Evolutionary conservation across 2,329 filamentous ascomycete species (phyloP), one percentile per base, ranked within the genome.

Genomic region (Pyrenophora graminea): DNA sequence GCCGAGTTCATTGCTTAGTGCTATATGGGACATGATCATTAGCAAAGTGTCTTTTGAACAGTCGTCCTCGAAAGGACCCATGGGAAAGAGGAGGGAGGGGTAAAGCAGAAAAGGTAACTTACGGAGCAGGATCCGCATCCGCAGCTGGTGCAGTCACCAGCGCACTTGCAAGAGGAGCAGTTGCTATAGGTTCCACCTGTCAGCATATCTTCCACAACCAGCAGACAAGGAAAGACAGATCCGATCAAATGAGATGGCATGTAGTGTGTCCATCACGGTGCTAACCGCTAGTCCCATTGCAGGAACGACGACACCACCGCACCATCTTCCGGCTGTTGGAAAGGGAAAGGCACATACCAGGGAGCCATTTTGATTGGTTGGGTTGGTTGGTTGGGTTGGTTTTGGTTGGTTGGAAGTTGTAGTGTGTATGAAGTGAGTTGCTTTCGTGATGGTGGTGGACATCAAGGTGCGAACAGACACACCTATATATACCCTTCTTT

Each of bases 91-190:
- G 21, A 7, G 21, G 21, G 21, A 4, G 4, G 21, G 4, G 4
- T 23, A 7, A 23, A 7, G 21, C 4, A 23, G 21, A 23, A 25
- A 21, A 9, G 13, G 12, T 6, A 17, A 56, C 55, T 39, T 49
- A 61, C 57, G 17, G 57, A 56, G 67, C 68, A 71, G 41, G 63
- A 56, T 45, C 62, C 59, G 59, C 68, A 71, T 40, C 57, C 53
- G 58, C 68, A 71, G 52, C 53, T 56, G 48, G 61, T 55, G 67
- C 68, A 71, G 55, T 70, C 58, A 48, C 68, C 67, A 46, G 51
- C 50, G 64, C 67, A 69, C 47, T 55, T 51, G 66, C 68, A 71
- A 46, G 64, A 48, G 36, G 56, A 41, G 62, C 68, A 71, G 58
- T 51, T 45, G 52, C 63, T 66, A 27, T 2, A 25, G 6, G 6